Conservation (phyloP, 1,139 yeast species). For the Lizanozyma gosingica region DNA sequence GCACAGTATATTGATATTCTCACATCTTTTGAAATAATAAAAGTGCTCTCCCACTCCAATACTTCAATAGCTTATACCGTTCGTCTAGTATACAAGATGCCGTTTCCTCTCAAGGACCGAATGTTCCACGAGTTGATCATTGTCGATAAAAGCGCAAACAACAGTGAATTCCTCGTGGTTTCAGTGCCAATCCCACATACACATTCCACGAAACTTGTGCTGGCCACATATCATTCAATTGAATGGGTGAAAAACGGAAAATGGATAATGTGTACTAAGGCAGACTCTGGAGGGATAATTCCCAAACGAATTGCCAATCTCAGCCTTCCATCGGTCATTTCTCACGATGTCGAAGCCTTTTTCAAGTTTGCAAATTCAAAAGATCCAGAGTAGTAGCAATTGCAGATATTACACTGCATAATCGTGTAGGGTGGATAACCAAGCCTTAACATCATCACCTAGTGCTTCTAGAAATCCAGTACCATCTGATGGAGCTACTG, state of each 20-base stretch:
- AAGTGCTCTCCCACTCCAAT: background rate
- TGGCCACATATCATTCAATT: background rate
- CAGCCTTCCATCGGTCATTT: background rate
- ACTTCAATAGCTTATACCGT: background rate
- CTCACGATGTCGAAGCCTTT: background rate
- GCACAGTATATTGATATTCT: background rate
- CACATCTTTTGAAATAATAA: background rate
- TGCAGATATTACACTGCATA: background rate
- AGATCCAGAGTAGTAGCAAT: too few species aligned
- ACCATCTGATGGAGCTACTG: background rate
- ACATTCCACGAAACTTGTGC: background rate
- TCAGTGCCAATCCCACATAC: background rate
- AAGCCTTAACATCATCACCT: background rate
- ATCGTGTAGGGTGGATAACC: background rate
- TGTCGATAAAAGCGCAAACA: background rate
- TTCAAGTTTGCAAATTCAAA: too few species aligned
- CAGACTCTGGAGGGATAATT: background rate
- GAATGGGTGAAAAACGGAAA: background rate
- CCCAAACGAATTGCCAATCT: background rate
- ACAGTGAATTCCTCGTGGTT: background rate
- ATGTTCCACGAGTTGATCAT: background rate
- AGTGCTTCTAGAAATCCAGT: background rate
- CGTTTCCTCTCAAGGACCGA: background rate
- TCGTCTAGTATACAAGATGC: background rate
- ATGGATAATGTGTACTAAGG: background rate